Conservation (phyloP, 768 basidiomycete genomes). For the Psilocybe cyanescens region DNA sequence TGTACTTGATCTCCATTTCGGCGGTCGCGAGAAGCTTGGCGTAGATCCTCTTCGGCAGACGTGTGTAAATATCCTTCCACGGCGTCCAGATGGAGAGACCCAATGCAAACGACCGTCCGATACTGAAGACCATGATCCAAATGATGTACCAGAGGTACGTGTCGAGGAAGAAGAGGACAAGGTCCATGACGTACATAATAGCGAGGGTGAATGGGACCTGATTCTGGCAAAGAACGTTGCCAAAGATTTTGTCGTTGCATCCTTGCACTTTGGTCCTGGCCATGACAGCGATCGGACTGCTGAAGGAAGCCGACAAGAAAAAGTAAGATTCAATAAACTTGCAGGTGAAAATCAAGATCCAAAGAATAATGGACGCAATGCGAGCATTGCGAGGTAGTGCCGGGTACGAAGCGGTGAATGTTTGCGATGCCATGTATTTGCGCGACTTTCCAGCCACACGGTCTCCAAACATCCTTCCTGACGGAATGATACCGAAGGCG, state of each 20-base stretch:
- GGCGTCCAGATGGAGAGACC: constrained; percentile 99
- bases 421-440: constrained; percentile 98
- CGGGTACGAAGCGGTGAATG: constrained; percentile 98
- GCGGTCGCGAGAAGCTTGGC: constrained; percentile 94
- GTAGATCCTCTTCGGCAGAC: constrained; percentile 97
- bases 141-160: constrained; percentile 99
- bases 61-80: constrained; percentile 96
- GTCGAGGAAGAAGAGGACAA: constrained; percentile 98
- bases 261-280: constrained; percentile 91
- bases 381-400: constrained; percentile 72
- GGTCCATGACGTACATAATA: constrained; percentile 99
- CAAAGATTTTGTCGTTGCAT: constrained; percentile 86
- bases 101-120: constrained; percentile 86
- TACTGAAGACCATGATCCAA: constrained; percentile 95
- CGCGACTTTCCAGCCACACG: constrained; percentile 96
- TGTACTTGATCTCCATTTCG: constrained; percentile 99
- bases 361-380: constrained; percentile 82
- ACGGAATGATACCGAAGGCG: constrained; percentile 88
- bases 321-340: constrained; percentile 98
- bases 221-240: constrained; percentile 80
- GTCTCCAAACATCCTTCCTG: constrained; percentile 98
- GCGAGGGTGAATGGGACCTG: constrained; percentile 94
- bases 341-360: constrained; percentile 94
- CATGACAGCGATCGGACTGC: constrained; percentile 95
- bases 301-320: constrained; percentile 97